A percentile compares a stretch with the other conserved stretches of the same genome.
Evolutionary conservation across 257 asterid species (phyloP).

Genomic region (Solanum medicagineum): DNA sequence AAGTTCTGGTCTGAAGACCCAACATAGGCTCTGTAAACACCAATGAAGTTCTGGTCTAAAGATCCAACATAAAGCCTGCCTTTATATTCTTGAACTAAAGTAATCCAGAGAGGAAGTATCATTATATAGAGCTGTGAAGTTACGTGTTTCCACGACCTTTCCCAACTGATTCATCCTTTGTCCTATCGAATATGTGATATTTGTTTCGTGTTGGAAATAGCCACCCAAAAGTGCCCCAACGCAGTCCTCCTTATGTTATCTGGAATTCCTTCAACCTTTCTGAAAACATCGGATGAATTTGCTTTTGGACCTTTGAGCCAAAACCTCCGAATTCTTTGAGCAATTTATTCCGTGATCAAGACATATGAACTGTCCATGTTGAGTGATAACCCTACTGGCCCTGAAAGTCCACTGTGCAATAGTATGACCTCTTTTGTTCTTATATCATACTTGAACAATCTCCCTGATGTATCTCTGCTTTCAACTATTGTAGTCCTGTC

Average conservation of each 20-base stretch:
- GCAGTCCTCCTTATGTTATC: not conserved
- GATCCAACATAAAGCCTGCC: not conserved
- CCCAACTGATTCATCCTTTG: not conserved
- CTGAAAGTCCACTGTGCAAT: not conserved
- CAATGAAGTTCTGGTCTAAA: not conserved
- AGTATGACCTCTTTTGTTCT: not conserved
- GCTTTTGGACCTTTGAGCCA: not conserved
- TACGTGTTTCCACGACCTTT: not conserved
- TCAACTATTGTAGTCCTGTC: not conserved
- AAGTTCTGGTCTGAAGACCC: not conserved
- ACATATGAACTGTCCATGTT: not conserved
- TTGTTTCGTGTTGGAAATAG: not conserved
- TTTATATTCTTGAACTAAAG: not conserved
- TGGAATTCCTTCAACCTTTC: not conserved
- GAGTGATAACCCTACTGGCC: not conserved
- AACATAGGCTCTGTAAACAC: not conserved
- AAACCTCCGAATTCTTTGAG: not conserved
- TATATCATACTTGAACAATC: not conserved
- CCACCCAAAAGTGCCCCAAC: not conserved
- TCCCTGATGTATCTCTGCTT: not conserved
- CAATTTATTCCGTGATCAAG: not conserved
- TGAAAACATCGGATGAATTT: not conserved
- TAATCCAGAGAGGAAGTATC: not conserved
- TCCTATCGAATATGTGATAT: not conserved
- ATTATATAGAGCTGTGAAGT: not conserved